These are phyloP conservation scores for Metschnikowia kofuensis DNA, from an alignment of 805 yeast species.

Conservation along the genomic window DNA sequence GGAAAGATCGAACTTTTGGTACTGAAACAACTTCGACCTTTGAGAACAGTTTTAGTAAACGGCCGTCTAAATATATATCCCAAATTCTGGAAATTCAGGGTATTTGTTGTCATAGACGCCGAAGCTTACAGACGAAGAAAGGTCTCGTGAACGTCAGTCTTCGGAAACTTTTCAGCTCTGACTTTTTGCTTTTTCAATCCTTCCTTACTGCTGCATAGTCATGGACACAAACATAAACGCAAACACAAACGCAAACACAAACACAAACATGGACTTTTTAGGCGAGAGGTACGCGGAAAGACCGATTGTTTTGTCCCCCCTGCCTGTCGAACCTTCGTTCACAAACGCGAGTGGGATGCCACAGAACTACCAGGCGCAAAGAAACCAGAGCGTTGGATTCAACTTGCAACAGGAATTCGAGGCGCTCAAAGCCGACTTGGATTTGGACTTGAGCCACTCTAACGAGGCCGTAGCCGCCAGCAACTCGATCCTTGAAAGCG, in stretches of 20 bases:
- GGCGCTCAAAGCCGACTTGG: constrained; percentile 45
- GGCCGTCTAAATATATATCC: background rate
- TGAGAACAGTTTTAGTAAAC: too few relatives aligned
- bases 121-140: too few relatives aligned
- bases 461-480: constrained; percentile 6
- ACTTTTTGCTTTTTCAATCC: too few relatives aligned
- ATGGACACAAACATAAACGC: background rate
- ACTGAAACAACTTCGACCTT: background rate
- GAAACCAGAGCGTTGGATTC: constrained; percentile 45
- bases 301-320: constrained; percentile 42
- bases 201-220: too few relatives aligned
- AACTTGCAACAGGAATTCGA: constrained; percentile 47
- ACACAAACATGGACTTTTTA: constrained; percentile 3
- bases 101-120: background rate
- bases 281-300: constrained; percentile 21
- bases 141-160: too few relatives aligned
- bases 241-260: background rate
- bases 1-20: background rate
- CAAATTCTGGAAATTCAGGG: constrained; percentile 9
- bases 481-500: background rate
- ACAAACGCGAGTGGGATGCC: background rate
- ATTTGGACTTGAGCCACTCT: constrained; percentile 36
- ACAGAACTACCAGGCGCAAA: constrained; percentile 10
- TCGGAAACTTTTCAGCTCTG: too few relatives aligned
- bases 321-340: constrained; percentile 21